Evolutionary conservation across 202 grass and related monocot genomes (phyloP), one percentile per base, ranked within the genome.

Genomic region (Tripidium arundinaceum): DNA sequence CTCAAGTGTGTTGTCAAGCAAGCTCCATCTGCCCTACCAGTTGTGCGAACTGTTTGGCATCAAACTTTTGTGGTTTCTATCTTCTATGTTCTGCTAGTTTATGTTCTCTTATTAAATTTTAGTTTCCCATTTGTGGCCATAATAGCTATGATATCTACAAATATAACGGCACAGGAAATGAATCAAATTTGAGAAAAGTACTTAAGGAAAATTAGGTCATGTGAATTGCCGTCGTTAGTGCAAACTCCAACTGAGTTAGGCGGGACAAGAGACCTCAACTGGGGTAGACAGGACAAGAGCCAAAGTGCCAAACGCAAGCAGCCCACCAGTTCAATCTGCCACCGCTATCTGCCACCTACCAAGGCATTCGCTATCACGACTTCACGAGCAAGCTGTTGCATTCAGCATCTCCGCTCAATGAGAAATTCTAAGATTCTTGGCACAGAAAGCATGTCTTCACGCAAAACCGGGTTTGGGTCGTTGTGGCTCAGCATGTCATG

Each of bases 41-140:
- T 49, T 58, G 54, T 80, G 54, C 75, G 22, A 22, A 62, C 62
- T 65, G 36, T 50, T 47, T 77, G 58, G 68, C 67, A 73, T 89
- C 78, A 55, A 81, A 81, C 37, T 68, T 82, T 28, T 39, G 25
- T 78, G 77, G 54, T 47, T 27, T 63, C 76, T 77, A 16, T 66
- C 80, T 38, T 12, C n/a, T 75, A 12, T 72, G 66, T 58, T 29
- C 2, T 12, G 8, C 81, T 62, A 62, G 15, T 39, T 55, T 54
- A 22, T 10, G 15, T 47, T 47, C 4, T 8, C 45, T 5, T 34
- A 72, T 3, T 40, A 65, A 11, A 29, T 70, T 31, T 11, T 27
- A 27, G 6, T 16, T 49, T 3, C 42, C 28, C 14, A 15, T 45
- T 21, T 28, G 79, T 12, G 13, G 9, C 50, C 7, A n/a, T 77